Conservation (phyloP, 2,329 filamentous ascomycete species). For the Fusarium sp. region DNA sequence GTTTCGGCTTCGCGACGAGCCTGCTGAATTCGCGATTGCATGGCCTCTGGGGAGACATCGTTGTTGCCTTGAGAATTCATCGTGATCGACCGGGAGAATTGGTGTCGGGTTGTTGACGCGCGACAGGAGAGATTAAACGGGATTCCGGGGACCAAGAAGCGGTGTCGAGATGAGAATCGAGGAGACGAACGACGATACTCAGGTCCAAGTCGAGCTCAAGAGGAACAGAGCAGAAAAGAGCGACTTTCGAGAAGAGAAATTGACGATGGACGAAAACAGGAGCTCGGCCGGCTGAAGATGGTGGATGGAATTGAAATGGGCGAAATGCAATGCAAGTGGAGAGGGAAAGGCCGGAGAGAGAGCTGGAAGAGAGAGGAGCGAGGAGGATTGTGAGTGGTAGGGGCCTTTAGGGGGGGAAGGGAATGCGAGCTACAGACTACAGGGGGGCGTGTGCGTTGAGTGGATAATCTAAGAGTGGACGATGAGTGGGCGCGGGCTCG, state of each 20-base stretch:
- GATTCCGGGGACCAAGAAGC: conserved; percentile 27
- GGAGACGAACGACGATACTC: conserved; percentile 31
- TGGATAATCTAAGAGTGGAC: conserved; percentile 33
- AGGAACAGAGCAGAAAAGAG: conserved; percentile 39
- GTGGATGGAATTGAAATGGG: conserved; percentile 45
- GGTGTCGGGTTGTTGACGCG: conserved; percentile 22
- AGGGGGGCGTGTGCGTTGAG: conserved; percentile 44
- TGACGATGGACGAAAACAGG: conserved; percentile 39
- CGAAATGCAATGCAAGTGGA: conserved; percentile 49
- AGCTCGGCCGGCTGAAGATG: conserved; percentile 43
- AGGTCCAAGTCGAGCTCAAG: conserved; percentile 41
- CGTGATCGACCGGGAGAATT: conserved; percentile 44
- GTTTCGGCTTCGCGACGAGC: conserved; percentile 97
- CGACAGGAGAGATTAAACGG: conserved; percentile 31
- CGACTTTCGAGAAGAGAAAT: conserved; percentile 36
- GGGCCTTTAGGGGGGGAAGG: conserved; percentile 41
- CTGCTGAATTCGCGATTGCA: conserved; percentile 93
- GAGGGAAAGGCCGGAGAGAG: conserved; percentile 48
- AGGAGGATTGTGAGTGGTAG: conserved; percentile 44
- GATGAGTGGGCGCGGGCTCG: conserved; percentile 33
- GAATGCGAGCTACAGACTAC: conserved; percentile 48
- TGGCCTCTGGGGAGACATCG: conserved; percentile 77
- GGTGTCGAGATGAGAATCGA: conserved; percentile 28
- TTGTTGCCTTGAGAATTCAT: conserved; percentile 69
- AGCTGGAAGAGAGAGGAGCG: conserved; percentile 41